A percentile compares a stretch with the other conserved stretches of the same genome.
Conservation (phyloP, 176 grass and related monocot species). For the Hsuehochloa calcarea region DNA sequence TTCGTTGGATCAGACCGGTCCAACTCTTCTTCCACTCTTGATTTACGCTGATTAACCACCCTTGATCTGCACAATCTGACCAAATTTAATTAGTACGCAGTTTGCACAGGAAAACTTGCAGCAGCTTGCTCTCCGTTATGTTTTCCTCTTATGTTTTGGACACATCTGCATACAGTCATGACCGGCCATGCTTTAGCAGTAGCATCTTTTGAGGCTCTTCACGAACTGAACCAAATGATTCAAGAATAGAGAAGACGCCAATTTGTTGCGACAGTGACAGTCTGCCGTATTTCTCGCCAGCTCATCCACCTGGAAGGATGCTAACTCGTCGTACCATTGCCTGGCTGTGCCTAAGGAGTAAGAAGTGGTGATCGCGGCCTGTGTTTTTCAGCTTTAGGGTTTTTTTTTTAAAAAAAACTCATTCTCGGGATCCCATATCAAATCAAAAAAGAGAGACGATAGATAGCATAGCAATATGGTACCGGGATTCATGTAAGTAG, state of each 20-base stretch:
- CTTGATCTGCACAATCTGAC: not conserved
- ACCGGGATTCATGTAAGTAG: no score
- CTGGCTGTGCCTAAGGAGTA: not conserved
- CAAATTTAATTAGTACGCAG: not conserved
- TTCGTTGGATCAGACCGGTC: no score
- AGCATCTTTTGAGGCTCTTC: not conserved
- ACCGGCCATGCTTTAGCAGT: not conserved
- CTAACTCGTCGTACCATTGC: constrained; percentile 1
- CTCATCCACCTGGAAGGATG: not conserved
- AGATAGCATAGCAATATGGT: no score
- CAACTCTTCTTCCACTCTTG: no score
- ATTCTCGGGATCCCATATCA: no score
- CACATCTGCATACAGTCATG: not conserved
- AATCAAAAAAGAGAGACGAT: no score
- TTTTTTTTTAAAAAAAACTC: no score
- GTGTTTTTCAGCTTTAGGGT: not conserved
- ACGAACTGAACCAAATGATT: not conserved
- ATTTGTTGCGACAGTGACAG: not conserved
- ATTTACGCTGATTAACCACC: not conserved
- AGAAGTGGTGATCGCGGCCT: not conserved
- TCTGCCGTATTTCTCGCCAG: constrained; percentile 30
- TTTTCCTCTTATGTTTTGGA: not conserved
- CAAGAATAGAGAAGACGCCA: not conserved
- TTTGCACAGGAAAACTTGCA: not conserved
- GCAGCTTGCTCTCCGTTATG: not conserved